Evolutionary conservation across 306 rosid genomes (phyloP).

Genomic region (Prunus fruticosa): DNA sequence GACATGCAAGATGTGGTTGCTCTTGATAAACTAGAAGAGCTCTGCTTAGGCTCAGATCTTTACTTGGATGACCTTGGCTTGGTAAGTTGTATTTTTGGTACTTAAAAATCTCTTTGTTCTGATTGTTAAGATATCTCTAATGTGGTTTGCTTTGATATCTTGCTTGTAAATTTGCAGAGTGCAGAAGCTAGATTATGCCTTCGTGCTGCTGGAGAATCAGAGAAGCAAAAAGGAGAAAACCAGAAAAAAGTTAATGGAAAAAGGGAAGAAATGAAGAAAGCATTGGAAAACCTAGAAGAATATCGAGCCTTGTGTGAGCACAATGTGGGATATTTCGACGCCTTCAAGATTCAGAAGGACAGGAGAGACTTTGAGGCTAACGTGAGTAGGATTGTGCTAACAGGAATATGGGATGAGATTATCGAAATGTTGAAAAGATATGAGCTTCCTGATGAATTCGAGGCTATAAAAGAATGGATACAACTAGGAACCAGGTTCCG

Average conservation of each 20-base stretch:
- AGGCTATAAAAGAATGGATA: conserved; percentile 48
- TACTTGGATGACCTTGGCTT: conserved; percentile 69
- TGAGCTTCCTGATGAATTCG: conserved; percentile 78
- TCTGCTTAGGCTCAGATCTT: conserved; percentile 39
- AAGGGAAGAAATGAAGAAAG: background rate
- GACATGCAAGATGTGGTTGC: conserved; percentile 33
- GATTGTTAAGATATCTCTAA: too few species aligned
- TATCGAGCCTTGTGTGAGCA: conserved; percentile 36
- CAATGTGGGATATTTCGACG: conserved; percentile 50
- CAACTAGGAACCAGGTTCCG: conserved; percentile 49
- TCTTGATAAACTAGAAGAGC: conserved; percentile 32
- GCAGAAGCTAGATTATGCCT: conserved; percentile 59
- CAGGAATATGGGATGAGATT: conserved; percentile 75
- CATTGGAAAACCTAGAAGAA: conserved; percentile 10
- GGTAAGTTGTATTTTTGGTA: conserved; percentile 29
- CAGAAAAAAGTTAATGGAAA: conserved; percentile 23
- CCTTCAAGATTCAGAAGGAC: conserved; percentile 59
- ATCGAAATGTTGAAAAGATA: conserved; percentile 57
- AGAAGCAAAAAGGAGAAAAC: conserved; percentile 41
- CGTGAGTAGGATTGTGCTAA: conserved; percentile 57
- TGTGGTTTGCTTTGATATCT: background rate
- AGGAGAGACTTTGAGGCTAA: conserved; percentile 64
- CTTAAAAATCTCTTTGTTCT: background rate
- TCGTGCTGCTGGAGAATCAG: conserved; percentile 58
- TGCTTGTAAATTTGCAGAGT: conserved; percentile 43